A percentile compares a stretch with the other conserved stretches of the same genome.
phyloP scores from a whole-genome alignment of 1,139 yeast genomes.

The Yamadazyma taylorii region DNA sequence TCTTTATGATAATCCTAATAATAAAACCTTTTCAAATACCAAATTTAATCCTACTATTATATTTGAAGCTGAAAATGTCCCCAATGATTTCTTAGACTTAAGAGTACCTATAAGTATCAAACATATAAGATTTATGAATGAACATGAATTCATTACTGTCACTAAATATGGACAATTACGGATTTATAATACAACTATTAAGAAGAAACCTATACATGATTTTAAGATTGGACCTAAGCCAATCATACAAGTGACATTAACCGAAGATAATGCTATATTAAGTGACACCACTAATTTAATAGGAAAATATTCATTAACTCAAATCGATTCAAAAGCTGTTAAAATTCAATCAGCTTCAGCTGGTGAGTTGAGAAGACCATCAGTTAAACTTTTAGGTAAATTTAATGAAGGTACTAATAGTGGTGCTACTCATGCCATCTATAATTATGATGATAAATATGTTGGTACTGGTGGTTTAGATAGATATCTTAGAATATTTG shows the following conservation, averaged over 20 bases:
- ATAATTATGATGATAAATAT: conserved; percentile 23
- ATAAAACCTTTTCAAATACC: conserved; percentile 17
- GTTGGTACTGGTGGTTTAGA: conserved; percentile 78
- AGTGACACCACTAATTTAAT: conserved; percentile 60
- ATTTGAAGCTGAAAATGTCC: conserved; percentile 63
- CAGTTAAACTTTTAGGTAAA: conserved; percentile 42
- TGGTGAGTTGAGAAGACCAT: conserved; percentile 39
- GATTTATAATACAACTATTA: conserved; percentile 57
- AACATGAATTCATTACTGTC: conserved; percentile 52
- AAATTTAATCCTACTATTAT: conserved; percentile 30
- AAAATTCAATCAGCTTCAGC: conserved; percentile 46
- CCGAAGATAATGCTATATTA: conserved; percentile 42
- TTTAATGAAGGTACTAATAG: conserved; percentile 46
- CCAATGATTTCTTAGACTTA: conserved; percentile 63
- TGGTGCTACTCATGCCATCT: conserved; percentile 42
- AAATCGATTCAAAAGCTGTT: conserved; percentile 37
- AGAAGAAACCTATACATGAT: conserved; percentile 57
- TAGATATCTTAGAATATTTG: conserved; percentile 78
- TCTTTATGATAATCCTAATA: conserved; percentile 27
- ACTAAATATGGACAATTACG: conserved; percentile 73
- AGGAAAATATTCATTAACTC: conserved; percentile 49
- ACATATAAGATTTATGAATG: conserved; percentile 45
- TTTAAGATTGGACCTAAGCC: conserved; percentile 52
- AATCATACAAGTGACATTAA: conserved; percentile 38
- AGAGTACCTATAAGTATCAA: conserved; percentile 71